A percentile compares a stretch with the other conserved stretches of the same genome.
phyloP scores from a whole-genome alignment of 225 moss, liverwort and hornwort species.

The Thuidium tamariscinum region DNA sequence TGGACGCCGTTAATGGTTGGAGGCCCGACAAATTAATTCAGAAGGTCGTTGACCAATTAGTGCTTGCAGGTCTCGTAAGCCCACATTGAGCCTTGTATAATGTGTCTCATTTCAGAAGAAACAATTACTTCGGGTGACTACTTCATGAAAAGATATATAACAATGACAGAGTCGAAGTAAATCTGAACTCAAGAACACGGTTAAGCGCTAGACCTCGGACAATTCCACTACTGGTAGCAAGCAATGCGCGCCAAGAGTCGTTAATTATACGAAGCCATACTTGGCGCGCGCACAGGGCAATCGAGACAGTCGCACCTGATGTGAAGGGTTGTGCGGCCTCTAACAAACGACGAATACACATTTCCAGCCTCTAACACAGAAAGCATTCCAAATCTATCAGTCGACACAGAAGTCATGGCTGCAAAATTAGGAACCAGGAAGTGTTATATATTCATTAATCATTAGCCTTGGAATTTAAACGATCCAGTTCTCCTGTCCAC shows the following conservation, averaged over 20 bases:
- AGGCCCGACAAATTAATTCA: slow-evolving; percentile 12
- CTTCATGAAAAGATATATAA: not conserved
- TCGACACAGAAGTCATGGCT: not conserved
- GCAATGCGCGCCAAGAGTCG: not conserved
- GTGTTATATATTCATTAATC: not conserved
- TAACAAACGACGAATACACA: not conserved
- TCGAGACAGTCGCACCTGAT: not conserved
- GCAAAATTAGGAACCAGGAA: not conserved
- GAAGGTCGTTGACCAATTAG: slow-evolving; percentile 49
- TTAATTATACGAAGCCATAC: not conserved
- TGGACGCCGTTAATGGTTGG: too few species aligned
- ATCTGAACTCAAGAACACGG: too few species aligned
- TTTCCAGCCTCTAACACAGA: not conserved
- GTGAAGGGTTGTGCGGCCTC: not conserved
- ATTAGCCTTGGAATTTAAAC: not conserved
- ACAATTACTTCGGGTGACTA: too few species aligned
- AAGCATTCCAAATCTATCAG: not conserved
- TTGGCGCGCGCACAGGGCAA: not conserved
- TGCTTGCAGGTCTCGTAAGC: slow-evolving; percentile 28
- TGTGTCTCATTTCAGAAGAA: not conserved
- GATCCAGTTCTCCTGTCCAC: not conserved
- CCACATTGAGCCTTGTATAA: not conserved
- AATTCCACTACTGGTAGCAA: not conserved
- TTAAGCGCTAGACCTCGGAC: not conserved
- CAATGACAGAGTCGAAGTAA: too few species aligned